phyloP scores from a whole-genome alignment of 129 eudicot species.

The Calendula officinalis region DNA sequence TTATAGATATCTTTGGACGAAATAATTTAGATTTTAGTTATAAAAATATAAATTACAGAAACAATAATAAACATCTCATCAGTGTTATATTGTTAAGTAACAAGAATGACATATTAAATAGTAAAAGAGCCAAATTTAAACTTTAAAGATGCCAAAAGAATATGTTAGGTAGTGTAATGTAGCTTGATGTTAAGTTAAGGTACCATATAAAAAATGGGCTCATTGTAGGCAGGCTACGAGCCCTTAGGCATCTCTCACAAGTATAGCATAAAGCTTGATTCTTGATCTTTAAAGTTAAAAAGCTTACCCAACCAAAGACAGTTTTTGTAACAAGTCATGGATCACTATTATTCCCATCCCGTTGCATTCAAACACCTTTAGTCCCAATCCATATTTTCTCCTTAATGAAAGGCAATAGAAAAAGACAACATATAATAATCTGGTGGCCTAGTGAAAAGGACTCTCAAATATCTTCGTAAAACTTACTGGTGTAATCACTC shows the following conservation, averaged over 20 bases:
- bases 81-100: not conserved
- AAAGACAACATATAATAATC: too few relatives aligned
- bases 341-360: conserved; percentile 16
- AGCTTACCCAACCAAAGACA: conserved; percentile 21
- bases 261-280: conserved; percentile 32
- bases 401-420: not conserved
- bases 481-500: too few relatives aligned
- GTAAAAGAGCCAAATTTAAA: conserved; percentile 1
- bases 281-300: conserved; percentile 29
- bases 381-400: conserved; percentile 2
- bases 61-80: not conserved
- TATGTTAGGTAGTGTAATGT: not conserved
- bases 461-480: too few relatives aligned
- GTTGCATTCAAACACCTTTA: conserved; percentile 18
- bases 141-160: conserved; percentile 13
- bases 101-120: not conserved
- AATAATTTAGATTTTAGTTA: not conserved
- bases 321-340: conserved; percentile 21
- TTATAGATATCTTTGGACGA: too few relatives aligned
- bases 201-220: conserved; percentile 12
- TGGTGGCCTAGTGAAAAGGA: too few relatives aligned
- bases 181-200: conserved; percentile 15
- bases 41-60: not conserved
- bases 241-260: conserved; percentile 22
- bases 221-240: conserved; percentile 23